phyloP scores from a whole-genome alignment of 495 filamentous ascomycete species.

The Melanomma pulvis-pyrius region DNA sequence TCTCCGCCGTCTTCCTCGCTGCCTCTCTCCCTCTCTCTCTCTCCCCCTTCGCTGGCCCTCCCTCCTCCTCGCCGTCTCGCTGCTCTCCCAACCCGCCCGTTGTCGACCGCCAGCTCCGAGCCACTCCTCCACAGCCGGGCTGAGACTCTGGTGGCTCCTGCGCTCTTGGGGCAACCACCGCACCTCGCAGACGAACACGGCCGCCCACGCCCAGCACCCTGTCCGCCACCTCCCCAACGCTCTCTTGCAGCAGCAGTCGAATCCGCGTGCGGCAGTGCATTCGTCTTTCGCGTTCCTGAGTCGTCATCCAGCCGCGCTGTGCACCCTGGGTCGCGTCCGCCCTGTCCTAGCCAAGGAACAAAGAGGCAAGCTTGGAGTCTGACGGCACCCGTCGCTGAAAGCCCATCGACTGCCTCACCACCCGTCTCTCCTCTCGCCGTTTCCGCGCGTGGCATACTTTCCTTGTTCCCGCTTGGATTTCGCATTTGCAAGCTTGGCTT shows the following conservation, averaged over 20 bases:
- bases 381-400: constrained; percentile 16
- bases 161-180: constrained; percentile 19
- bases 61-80: constrained; percentile 6
- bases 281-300: neutral
- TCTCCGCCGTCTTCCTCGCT: neutral
- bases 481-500: constrained; percentile 18
- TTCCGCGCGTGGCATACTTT: constrained; percentile 24
- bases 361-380: neutral
- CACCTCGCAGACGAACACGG: neutral
- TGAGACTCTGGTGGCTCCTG: constrained; percentile 22
- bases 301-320: constrained; percentile 12
- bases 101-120: neutral
- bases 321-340: constrained; percentile 9
- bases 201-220: constrained; percentile 2
- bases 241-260: neutral
- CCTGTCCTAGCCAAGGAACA: neutral
- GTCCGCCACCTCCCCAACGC: neutral
- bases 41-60: constrained; percentile 5
- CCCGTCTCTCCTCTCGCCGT: constrained; percentile 1
- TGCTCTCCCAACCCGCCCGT: neutral
- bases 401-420: neutral
- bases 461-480: constrained; percentile 25
- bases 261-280: constrained; percentile 20
- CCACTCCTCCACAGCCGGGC: constrained; percentile 19
- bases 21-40: constrained; percentile 1